Evolutionary conservation across 176 grass and related monocot genomes (phyloP), one percentile per base, ranked within the genome.

Genomic region (Zoysia japonica): DNA sequence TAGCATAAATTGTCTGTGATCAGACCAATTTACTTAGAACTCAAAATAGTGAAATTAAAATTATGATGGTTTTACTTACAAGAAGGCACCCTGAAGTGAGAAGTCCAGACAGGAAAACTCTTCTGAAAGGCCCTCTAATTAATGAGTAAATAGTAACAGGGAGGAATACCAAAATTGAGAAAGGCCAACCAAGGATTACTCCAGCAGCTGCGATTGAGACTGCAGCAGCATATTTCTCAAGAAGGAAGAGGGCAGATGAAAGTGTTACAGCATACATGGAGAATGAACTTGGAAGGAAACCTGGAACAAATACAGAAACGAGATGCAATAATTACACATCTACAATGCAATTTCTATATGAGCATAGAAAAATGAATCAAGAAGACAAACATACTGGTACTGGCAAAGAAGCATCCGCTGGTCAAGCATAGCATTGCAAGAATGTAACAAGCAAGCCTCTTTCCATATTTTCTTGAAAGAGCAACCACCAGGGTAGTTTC

Each of bases 251-350:
- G 64, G 96, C 96, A 41, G 96, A 94, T 0, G 92, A 90, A 81
- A 98, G 90, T 77, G 92, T 98, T 57, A 98, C 90, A 79, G 90
- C 90, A 81, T 99, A 99, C 96, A 95, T 99, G 72, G 96, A 99
- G 77, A 99, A 99, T 67, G 89, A 94, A 86, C 96, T 99, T 72
- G 96, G 96, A 66, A 99, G 85, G 85, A 99, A 99, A 87, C 96
- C 96, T 99, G 88, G 4, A 72, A 77, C 37, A 84, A 54, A 51
- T 8, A 78, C 45, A 44, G 15, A 67, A 67, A 62, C 48, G 13
- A 74, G 72, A 78, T 68, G 52, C 9, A 78, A 47, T n/a, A 74
- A 69, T 28, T 80, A 71, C 52, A 86, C 1, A 46, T 57, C 6
- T 81, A 43, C 49, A 67, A 81, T 54, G 43, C 41, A 75, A 61